Percentiles rank a stretch among this genome's conserved stretches.
phyloP scores from a whole-genome alignment of 306 rosid genomes.

The Ammopiptanthus mongolicus region DNA sequence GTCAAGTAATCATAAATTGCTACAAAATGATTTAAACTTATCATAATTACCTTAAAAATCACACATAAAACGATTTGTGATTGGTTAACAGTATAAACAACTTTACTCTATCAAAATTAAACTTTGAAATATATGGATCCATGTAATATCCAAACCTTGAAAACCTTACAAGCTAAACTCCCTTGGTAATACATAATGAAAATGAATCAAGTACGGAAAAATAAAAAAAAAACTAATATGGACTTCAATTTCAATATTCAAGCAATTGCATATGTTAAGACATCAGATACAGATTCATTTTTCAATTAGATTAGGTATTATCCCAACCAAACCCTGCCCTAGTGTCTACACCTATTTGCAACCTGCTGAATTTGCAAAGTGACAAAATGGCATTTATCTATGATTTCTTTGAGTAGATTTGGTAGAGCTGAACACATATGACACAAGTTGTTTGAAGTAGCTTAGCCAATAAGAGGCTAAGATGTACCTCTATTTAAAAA shows the following conservation, averaged over 20 bases:
- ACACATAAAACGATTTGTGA: too few species aligned
- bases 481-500: background rate
- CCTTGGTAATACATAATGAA: background rate
- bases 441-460: slow-evolving; percentile 3
- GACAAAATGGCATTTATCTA: slow-evolving; percentile 1
- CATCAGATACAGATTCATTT: too few species aligned
- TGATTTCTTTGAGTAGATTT: background rate
- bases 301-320: background rate
- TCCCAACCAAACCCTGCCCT: background rate
- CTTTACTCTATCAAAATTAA: too few species aligned
- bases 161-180: slow-evolving; percentile 6
- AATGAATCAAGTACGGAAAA: background rate
- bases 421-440: background rate
- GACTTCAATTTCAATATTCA: slow-evolving; percentile 6
- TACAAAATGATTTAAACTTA: too few species aligned
- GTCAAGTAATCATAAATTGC: too few species aligned
- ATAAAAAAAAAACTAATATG: background rate
- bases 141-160: slow-evolving; percentile 33
- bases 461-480: background rate
- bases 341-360: slow-evolving; percentile 2
- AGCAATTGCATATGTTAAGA: too few species aligned
- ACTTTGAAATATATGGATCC: slow-evolving; percentile 25
- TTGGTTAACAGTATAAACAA: too few species aligned
- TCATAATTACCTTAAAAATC: too few species aligned
- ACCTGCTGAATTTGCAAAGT: background rate